Evolutionary conservation across 108 stramenopile species (phyloP), one percentile per base, ranked within the genome.

Genomic region (Cyclotella kingstonii): DNA sequence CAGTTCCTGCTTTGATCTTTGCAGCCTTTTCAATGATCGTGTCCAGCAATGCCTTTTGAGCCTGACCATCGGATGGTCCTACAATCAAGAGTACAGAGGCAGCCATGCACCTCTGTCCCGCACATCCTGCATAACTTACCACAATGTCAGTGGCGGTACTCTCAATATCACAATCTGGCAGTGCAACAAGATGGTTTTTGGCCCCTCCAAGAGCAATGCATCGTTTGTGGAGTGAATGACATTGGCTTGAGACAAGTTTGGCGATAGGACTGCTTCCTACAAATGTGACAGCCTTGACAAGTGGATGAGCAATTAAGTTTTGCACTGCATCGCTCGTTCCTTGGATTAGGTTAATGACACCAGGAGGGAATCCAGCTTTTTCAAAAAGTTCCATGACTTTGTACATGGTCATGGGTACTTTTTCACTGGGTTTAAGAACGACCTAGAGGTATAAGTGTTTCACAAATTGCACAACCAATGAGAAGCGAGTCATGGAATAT

Each of bases 171-270:
- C 95, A 97, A 66, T 96, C 94, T 5, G 84, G 84, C 66, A 98
- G 68, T 0, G 95, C 95, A 27, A 98, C 78, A 49, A 98, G 76
- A 76, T 98, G 97, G 78, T 98, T 98, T 86, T 98, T 95, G 19
- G 97, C 97, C 14, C 97, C 97, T 0, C 97, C 97, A 12, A 98
- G 63, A 1, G 95, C 95, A 4, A 91, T 91, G 36, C 92, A 90
- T 26, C 94, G 86, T 68, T 96, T 98, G 74, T 93, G 77, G 27
- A 89, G 51, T 0, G 60, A 46, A 12, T 80, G 81, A 66, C 91
- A 93, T 6, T 86, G 76, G 11, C 87, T 63, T 1, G 84, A 55
- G 0, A 98, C 95, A 18, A 86, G 41, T 58, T 86, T 66, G 22
- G 96, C 97, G 9, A 98, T 86, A 11, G 80, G 89, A 59, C 74